These are phyloP conservation scores for Vitis rotundifolia DNA, from an alignment of 164 flowering plant genomes.

Conservation along the genomic window DNA sequence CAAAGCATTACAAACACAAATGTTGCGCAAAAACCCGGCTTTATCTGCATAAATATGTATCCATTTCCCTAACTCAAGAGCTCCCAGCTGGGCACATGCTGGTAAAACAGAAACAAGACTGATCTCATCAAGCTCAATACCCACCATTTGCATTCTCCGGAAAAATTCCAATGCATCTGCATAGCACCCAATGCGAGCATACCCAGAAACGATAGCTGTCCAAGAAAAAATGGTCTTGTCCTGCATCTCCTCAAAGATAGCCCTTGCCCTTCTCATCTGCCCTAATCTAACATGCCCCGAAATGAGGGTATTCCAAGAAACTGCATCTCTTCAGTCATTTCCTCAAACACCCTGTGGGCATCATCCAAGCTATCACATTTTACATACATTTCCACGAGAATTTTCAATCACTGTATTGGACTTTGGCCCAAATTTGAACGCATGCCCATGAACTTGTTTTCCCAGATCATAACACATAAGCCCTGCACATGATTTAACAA, in stretches of 20 bases:
- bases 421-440: constrained; percentile 42
- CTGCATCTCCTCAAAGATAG: constrained; percentile 51
- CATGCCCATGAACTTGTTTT: constrained; percentile 66
- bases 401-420: constrained; percentile 36
- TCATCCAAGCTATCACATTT: constrained; percentile 45
- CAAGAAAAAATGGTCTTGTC: constrained; percentile 45
- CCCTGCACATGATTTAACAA: constrained; percentile 55
- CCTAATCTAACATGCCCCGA: constrained; percentile 60
- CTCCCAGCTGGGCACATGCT: constrained; percentile 73
- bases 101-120: constrained; percentile 65
- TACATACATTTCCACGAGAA: constrained; percentile 64
- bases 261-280: constrained; percentile 49
- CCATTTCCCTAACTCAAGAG: constrained; percentile 80
- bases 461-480: constrained; percentile 38
- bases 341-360: constrained; percentile 60
- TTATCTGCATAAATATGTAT: constrained; percentile 58
- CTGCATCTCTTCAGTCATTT: constrained; percentile 58
- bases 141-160: constrained; percentile 31
- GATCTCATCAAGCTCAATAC: constrained; percentile 55
- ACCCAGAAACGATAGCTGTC: constrained; percentile 62
- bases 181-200: constrained; percentile 34
- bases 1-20: constrained; percentile 61
- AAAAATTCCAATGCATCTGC: constrained; percentile 35
- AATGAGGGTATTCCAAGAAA: constrained; percentile 70
- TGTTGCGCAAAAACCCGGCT: constrained; percentile 43